Evolutionary conservation across 345 rosid genomes (phyloP), one percentile per base, ranked within the genome.

Genomic region (Orychophragmus violaceus): DNA sequence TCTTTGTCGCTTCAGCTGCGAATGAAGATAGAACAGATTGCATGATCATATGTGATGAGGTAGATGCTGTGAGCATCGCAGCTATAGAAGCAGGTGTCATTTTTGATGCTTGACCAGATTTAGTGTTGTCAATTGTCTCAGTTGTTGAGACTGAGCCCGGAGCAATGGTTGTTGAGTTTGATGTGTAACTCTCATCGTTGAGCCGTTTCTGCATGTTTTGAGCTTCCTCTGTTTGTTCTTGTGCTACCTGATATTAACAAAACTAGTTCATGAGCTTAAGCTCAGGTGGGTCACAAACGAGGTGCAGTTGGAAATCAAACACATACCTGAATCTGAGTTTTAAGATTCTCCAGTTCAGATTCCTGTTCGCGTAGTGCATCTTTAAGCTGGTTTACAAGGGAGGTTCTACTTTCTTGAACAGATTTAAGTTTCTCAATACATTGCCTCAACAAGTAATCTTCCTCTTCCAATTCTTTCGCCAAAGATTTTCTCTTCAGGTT

Each of bases 291-390:
- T 36, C 41, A 12, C 16, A 36, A 36, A 12, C 3, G 16, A 36
- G 41, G 41, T 36, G 35, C n/a, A 29, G 13, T 3, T 8, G 17
- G 4, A 17, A 8, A 27, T 18, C 12, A 62, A 46, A 11, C 9
- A n/a, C 72, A 16, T 46, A 91, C 95, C 90, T 85, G 95, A 66
- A 74, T 84, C 81, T 89, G 96, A 44, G 95, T 84, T 51, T 82
- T 80, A 13, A 91, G 78, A 65, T 83, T 79, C 81, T 91, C 95
- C 73, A 91, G 76, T 72, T 84, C 84, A 3, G 97, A 87, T 78
- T 87, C 97, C 97, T 87, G 87, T 50, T 89, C 94, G 16, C 74
- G 80, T 46, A 90, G 77, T n/a, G 88, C 95, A 73, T 90, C 94
- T 70, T 77, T 92, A 46, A 90, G 79, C 67, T 84, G 87, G 56